phyloP scores from a whole-genome alignment of 2,329 filamentous ascomycete species.

The Verticillium alfalfae region DNA sequence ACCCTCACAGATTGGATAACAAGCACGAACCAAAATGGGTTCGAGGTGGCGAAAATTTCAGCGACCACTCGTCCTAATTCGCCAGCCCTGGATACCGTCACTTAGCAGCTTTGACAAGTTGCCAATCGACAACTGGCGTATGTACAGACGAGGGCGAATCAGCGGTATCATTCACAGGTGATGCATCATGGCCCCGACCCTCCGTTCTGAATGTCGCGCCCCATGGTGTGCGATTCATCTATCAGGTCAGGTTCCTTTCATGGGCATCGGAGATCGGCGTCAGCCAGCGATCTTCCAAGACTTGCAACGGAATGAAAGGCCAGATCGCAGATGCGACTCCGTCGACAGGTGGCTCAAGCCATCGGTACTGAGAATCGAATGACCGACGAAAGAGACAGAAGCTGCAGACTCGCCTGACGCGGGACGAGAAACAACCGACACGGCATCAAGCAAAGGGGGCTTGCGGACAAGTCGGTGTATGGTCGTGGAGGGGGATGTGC shows the following conservation, averaged over 20 bases:
- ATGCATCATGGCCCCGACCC: neutral
- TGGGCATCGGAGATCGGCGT: neutral
- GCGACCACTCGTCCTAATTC: neutral
- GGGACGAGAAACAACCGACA: neutral
- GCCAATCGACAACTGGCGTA: neutral
- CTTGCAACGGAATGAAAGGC: neutral
- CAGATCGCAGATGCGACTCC: neutral
- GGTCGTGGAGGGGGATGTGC: neutral
- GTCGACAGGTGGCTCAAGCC: neutral
- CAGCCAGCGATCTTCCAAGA: neutral
- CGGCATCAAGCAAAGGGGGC: neutral
- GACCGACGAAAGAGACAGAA: neutral
- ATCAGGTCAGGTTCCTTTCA: neutral
- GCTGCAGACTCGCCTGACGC: neutral
- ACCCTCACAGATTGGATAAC: neutral
- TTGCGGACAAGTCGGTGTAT: neutral
- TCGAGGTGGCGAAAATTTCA: neutral
- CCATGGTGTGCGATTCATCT: neutral
- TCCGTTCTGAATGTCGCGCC: too few relatives aligned
- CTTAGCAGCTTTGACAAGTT: too few relatives aligned
- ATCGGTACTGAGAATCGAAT: slow-evolving; percentile 1
- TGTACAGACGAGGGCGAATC: neutral
- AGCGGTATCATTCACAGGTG: too few relatives aligned
- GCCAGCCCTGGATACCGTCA: neutral
- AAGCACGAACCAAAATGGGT: neutral